phyloP scores from a whole-genome alignment of 179 eudicot genomes.

The Beta lomatogona region DNA sequence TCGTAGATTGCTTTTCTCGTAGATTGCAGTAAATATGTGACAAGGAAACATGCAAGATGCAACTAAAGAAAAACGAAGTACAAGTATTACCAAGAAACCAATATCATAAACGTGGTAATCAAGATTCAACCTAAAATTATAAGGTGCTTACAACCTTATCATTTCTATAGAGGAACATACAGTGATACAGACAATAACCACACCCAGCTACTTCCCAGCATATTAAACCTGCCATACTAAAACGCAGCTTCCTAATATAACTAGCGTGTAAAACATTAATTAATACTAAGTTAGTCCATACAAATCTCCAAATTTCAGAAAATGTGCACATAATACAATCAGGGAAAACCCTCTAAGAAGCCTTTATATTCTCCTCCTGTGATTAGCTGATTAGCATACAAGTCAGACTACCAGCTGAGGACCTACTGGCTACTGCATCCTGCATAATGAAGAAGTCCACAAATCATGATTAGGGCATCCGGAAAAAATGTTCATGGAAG shows the following conservation, averaged over 20 bases:
- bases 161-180: slow-evolving; percentile 18
- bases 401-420: slow-evolving; percentile 32
- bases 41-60: not conserved
- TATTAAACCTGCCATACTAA: slow-evolving; percentile 9
- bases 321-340: slow-evolving; percentile 24
- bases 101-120: slow-evolving; percentile 15
- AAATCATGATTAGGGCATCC: not conserved
- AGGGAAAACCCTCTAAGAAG: slow-evolving; percentile 12
- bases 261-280: slow-evolving; percentile 25
- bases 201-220: not conserved
- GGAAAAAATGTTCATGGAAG: not conserved
- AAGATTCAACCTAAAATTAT: slow-evolving; percentile 12
- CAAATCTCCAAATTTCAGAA: slow-evolving; percentile 14
- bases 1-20: no score
- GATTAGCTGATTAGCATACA: slow-evolving; percentile 41
- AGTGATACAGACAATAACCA: slow-evolving; percentile 10
- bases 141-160: slow-evolving; percentile 19
- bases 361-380: slow-evolving; percentile 23
- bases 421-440: slow-evolving; percentile 38
- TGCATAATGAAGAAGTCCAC: not conserved
- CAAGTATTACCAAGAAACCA: not conserved
- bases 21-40: no score
- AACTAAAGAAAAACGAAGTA: not conserved
- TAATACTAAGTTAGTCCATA: slow-evolving; percentile 11
- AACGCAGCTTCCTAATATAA: slow-evolving; percentile 24